Conservation (phyloP, 2,329 filamentous ascomycete genomes). For the Aspergillus chevalieri region DNA sequence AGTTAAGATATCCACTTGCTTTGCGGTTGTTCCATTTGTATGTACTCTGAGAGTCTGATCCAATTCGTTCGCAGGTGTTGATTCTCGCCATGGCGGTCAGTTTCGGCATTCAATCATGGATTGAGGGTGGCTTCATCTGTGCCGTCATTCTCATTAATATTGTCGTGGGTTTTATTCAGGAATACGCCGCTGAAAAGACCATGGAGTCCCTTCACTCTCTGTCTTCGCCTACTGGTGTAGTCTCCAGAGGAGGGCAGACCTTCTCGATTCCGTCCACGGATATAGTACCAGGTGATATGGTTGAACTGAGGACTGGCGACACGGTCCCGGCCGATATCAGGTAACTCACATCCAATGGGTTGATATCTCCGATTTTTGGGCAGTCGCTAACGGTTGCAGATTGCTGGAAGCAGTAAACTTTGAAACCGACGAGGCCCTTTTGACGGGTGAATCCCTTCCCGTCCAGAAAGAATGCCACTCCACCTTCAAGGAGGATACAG, state of each 20-base stretch:
- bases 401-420: conserved; percentile 61
- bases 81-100: conserved; percentile 66
- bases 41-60: too few species aligned
- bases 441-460: conserved; percentile 58
- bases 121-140: conserved; percentile 55
- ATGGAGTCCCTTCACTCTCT: conserved; percentile 54
- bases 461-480: conserved; percentile 48
- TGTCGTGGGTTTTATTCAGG: conserved; percentile 55
- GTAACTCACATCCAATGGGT: conserved; percentile 26
- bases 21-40: conserved; percentile 6
- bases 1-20: conserved; percentile 31
- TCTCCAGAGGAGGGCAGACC: conserved; percentile 53
- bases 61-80: conserved; percentile 52
- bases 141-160: conserved; percentile 56
- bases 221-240: conserved; percentile 53
- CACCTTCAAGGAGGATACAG: conserved; percentile 46
- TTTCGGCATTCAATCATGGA: conserved; percentile 52
- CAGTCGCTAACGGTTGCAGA: conserved; percentile 33
- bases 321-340: conserved; percentile 56
- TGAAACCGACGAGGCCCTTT: conserved; percentile 63
- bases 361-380: not conserved
- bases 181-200: conserved; percentile 57
- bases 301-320: conserved; percentile 51
- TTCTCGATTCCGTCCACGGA: conserved; percentile 50
- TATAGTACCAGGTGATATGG: conserved; percentile 59